These are phyloP conservation scores for Crithidia thermophila DNA, from an alignment of 208 protist genomes.

Conservation along the genomic window DNA sequence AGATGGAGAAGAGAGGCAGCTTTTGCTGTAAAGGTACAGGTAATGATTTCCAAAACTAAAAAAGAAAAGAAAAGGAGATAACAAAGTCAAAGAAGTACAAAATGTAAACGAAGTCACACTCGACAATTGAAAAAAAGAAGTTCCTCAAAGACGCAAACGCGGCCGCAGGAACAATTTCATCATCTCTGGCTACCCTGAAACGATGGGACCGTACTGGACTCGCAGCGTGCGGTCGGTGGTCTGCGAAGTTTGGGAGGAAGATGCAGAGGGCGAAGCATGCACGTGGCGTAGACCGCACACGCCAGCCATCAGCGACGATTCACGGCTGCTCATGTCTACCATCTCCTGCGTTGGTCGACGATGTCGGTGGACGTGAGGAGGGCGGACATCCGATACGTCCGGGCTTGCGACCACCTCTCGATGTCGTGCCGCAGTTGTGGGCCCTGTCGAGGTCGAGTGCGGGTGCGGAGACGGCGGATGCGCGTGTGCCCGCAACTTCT, in stretches of 20 bases:
- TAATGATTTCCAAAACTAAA: no score
- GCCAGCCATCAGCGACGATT: slow-evolving; percentile 10
- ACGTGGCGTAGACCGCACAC: slow-evolving; percentile 7
- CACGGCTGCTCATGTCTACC: slow-evolving; percentile 11
- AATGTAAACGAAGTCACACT: background rate
- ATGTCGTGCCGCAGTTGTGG: no score
- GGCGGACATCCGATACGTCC: no score
- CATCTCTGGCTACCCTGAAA: slow-evolving; percentile 9
- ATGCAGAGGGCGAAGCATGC: background rate
- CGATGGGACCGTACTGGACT: slow-evolving; percentile 20
- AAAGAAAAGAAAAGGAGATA: no score
- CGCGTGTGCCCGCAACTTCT: background rate
- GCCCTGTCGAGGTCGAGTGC: no score
- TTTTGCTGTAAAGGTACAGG: no score
- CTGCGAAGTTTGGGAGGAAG: background rate
- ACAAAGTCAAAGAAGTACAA: background rate
- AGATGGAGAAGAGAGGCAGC: background rate
- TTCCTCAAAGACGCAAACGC: background rate
- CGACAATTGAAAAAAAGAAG: background rate
- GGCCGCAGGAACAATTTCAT: no score
- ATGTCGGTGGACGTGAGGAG: background rate
- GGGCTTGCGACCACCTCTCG: no score
- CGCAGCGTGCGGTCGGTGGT: background rate
- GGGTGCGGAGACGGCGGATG: background rate
- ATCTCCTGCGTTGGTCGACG: background rate